These are phyloP conservation scores for Cytospora mali DNA, from an alignment of 2,329 filamentous ascomycete species.

Conservation along the genomic window DNA sequence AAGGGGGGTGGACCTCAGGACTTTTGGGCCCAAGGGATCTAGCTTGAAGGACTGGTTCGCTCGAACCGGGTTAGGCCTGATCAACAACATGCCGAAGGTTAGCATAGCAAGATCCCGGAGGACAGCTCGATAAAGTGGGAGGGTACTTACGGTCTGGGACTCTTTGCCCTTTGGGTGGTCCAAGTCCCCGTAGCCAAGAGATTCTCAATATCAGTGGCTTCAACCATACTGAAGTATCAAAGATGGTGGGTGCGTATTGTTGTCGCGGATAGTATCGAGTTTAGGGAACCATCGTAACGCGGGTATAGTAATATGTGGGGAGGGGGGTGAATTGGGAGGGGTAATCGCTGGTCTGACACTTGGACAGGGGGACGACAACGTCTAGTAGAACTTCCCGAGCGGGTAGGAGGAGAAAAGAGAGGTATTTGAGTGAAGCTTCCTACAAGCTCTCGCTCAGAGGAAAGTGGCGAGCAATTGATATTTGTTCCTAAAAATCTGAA, in stretches of 20 bases:
- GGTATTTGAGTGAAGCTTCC: neutral
- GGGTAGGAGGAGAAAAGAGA: neutral
- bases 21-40: constrained; percentile 1
- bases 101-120: constrained; percentile 5
- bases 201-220: constrained; percentile 48
- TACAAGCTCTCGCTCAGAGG: constrained; percentile 5
- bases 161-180: constrained; percentile 49
- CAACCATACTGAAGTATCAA: constrained; percentile 43
- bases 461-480: constrained; percentile 8
- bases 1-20: neutral
- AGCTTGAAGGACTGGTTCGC: constrained; percentile 25
- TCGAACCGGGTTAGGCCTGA: constrained; percentile 21
- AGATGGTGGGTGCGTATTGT: neutral
- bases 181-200: constrained; percentile 55
- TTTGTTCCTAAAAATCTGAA: constrained; percentile 7
- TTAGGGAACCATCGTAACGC: constrained; percentile 9
- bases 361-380: neutral
- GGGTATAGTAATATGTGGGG: neutral
- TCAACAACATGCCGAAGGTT: neutral
- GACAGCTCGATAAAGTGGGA: constrained; percentile 1
- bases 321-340: constrained; percentile 4
- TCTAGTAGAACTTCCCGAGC: neutral
- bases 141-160: constrained; percentile 39
- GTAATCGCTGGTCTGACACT: constrained; percentile 6
- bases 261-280: neutral